A percentile compares a stretch with the other conserved stretches of the same genome.
These are phyloP conservation scores for Chaetomium sp. DNA, from an alignment of 2,329 filamentous ascomycete genomes.

Conservation along the genomic window DNA sequence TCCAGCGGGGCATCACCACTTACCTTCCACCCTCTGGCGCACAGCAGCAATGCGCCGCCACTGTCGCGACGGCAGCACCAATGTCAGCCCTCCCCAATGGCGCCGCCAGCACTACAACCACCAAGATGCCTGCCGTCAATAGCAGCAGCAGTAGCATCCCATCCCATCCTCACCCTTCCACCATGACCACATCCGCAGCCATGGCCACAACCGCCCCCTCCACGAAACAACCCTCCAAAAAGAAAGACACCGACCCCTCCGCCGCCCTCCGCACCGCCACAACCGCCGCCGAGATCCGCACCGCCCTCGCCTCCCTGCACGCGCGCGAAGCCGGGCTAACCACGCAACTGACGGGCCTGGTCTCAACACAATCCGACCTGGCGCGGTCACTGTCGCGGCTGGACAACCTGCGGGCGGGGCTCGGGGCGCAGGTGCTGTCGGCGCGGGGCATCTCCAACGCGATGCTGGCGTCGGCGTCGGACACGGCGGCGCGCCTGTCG, in stretches of 20 bases:
- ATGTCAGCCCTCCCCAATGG: slow-evolving; percentile 54
- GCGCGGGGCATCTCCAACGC: slow-evolving; percentile 82
- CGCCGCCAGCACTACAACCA: slow-evolving; percentile 41
- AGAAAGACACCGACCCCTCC: slow-evolving; percentile 28
- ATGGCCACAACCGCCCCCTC: slow-evolving; percentile 15
- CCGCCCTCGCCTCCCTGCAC: slow-evolving; percentile 74
- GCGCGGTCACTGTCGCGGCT: slow-evolving; percentile 83
- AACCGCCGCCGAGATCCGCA: slow-evolving; percentile 77
- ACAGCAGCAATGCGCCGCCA: slow-evolving; percentile 32
- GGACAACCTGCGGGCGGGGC: slow-evolving; percentile 83
- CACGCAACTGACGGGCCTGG: slow-evolving; percentile 70
- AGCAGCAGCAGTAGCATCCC: slow-evolving; percentile 21
- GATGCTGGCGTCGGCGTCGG: slow-evolving; percentile 85
- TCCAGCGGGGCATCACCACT: slow-evolving; percentile 8
- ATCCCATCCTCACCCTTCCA: slow-evolving; percentile 19
- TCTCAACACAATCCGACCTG: slow-evolving; percentile 83
- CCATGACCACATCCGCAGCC: slow-evolving; percentile 18
- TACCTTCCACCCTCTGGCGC: background rate
- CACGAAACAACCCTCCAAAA: slow-evolving; percentile 20
- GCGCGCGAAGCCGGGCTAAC: slow-evolving; percentile 74
- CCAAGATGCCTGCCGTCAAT: slow-evolving; percentile 37
- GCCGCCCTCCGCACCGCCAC: slow-evolving; percentile 66
- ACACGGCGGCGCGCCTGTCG: slow-evolving; percentile 83
- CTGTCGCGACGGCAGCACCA: slow-evolving; percentile 43
- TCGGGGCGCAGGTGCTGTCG: slow-evolving; percentile 83